Base-by-base conservation (phyloP, 106 monocot species). In the Dendrobium nobile region DNA sequence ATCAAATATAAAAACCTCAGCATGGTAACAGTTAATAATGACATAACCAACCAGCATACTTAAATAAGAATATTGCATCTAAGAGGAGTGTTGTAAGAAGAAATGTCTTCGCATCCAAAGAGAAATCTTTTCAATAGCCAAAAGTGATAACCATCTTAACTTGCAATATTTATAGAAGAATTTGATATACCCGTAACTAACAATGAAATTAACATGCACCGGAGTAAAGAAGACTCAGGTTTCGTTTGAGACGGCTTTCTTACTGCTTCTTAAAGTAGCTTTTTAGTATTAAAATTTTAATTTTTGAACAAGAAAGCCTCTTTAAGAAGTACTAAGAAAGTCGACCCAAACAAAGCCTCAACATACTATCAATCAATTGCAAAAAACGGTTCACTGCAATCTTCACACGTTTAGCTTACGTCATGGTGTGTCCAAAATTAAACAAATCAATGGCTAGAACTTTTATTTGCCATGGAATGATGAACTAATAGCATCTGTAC, bases 401-500 rank as follows among this genome's bases (percentile, higher is more conserved):
- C 27, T 13, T 28, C 31, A 33, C 27, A 37, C 37, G 37, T 72
- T 64, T 64, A 64, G 64, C 64, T 64, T 64, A 19, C 64, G 7
- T n/a, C 22, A 64, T 64, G n/a, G 20, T n/a, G 22, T 58, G 58
- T 58, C 68, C 7, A 15, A 68, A 61, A 26, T 70, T 16, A 70
- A 70, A 70, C 70, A 70, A n/a, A 65, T 70, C 13, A 70, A 0
- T 70, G 26, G 26, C 6, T 70, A 70, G 9, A 40, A 37, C 28
- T 70, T 37, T 70, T 31, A 70, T 33, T 6, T 13, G 42, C 16
- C 15, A 74, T 44, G 4, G 48, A 76, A 76, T 41, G 47, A 0
- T 70, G 70, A 19, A 55, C 33, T 59, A 56, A 59, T 41, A 56
- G 31, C 20, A 59, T 33, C 78, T 41, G 17, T 65, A 83, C 91